phyloP scores from a whole-genome alignment of 371 early-diverging fungal species.

The Mortierella sp. region DNA sequence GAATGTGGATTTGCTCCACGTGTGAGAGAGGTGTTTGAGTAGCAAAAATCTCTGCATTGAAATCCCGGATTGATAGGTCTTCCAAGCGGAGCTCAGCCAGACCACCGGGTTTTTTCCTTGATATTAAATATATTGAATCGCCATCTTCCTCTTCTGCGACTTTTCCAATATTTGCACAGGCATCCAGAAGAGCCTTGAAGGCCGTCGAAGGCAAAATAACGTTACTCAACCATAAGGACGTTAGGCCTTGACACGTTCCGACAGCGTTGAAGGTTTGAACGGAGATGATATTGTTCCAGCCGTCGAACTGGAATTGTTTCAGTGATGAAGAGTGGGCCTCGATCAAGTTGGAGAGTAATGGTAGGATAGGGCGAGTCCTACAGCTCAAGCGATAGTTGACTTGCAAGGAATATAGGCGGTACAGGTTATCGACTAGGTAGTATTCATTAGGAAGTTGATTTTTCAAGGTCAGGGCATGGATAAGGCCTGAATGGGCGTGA shows the following conservation, averaged over 20 bases:
- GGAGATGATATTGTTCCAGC: background rate
- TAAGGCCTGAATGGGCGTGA: background rate
- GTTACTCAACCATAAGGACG: background rate
- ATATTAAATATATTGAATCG: background rate
- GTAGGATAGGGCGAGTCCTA: background rate
- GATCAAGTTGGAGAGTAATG: background rate
- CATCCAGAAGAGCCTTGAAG: background rate
- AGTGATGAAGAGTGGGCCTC: background rate
- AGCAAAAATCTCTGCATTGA: background rate
- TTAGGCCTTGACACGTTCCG: background rate
- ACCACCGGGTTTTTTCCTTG: background rate
- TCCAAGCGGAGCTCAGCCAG: background rate
- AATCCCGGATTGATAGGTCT: background rate
- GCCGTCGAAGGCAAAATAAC: background rate
- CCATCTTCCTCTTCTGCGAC: background rate
- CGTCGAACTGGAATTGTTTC: background rate
- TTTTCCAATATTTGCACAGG: background rate
- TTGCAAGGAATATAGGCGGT: background rate
- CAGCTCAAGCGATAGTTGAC: background rate
- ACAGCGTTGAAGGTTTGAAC: background rate
- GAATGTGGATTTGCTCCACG: background rate
- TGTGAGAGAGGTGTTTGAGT: background rate
- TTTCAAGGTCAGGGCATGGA: background rate
- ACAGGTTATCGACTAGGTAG: background rate
- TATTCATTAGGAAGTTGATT: conserved; percentile 1